Evolutionary conservation across 768 basidiomycete species (phyloP), one percentile per base, ranked within the genome.

Genomic region (Paxillus involutus): DNA sequence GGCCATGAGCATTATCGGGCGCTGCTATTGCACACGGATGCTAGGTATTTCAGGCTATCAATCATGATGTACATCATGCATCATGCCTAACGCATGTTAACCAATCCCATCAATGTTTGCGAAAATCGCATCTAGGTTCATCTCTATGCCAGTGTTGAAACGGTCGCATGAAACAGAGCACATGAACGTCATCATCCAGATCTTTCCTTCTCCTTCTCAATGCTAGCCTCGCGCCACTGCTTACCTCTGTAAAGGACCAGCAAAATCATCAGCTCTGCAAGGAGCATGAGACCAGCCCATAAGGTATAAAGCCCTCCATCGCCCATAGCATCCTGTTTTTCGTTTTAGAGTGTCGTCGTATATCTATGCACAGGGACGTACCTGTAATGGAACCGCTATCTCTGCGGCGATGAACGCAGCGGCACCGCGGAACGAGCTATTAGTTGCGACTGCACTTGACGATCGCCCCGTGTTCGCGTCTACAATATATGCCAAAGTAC

Each of bases 401-500:
- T 94, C 90, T 0, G 82, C 81, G 0, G 84, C 83, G 16, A 90
- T 61, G 64, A 89, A 89, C 1, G 85, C 91, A 17, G 74, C 73
- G 1, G 77, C 14, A 0, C 93, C 91, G 29, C 94, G 81, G 68
- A 89, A 87, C 19, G 80, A 80, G 45, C 85, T 85, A 67, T 95
- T 95, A 35, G 80, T 72, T 0, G 93, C 91, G 7, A 84, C 81
- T 0, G 89, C 91, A 2, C 83, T 84, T 0, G 90, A 87, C 0
- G 90, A 90, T 14, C 85, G 80, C 6, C 94, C 94, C 3, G 77
- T 76, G 61, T 95, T 97, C 9, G 91, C 84, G 64, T 97, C 93
- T 3, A 94, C 91, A 33, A 95, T 81, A 65, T 94, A 95, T 0
- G 93, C 87, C 32, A 97, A 73, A 0, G 88, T 86, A 41, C 83